Conservation (phyloP, 441 rosid genomes). For the Adansonia madagascariensis region DNA sequence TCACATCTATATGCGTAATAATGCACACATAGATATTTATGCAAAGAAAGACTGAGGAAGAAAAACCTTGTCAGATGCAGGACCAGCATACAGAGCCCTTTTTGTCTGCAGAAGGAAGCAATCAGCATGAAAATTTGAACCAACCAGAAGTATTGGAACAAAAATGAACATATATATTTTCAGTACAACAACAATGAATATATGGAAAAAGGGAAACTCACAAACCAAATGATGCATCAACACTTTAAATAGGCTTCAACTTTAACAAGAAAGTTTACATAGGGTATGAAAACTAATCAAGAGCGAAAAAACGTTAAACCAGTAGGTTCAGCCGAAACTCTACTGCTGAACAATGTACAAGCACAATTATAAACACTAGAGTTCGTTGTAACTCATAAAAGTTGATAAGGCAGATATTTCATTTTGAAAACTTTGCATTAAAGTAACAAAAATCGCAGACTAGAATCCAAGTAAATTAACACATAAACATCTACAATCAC, state of each 20-base stretch:
- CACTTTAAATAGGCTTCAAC: background rate
- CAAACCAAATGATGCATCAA: conserved; percentile 7
- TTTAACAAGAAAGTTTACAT: conserved; percentile 1
- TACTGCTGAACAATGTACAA: background rate
- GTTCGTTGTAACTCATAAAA: background rate
- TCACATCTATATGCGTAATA: background rate
- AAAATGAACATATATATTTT: background rate
- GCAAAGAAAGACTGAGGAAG: background rate
- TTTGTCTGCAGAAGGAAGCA: conserved; percentile 56
- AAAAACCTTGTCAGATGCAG: conserved; percentile 55
- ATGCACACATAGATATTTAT: background rate
- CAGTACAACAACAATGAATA: conserved; percentile 3
- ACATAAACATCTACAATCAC: background rate
- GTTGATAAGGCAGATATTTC: background rate
- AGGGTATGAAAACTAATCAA: background rate
- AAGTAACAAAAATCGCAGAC: background rate
- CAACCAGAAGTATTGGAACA: conserved; percentile 16
- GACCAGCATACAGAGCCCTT: conserved; percentile 43
- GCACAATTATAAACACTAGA: background rate
- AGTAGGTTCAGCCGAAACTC: conserved; percentile 7
- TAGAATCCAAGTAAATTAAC: conserved; percentile 13
- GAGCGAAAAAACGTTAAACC: background rate
- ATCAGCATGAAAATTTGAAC: conserved; percentile 9
- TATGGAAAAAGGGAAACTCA: background rate
- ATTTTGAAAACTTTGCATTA: background rate